Base-by-base conservation (phyloP, 495 filamentous ascomycete genomes). In the Aspergillus steynii region DNA sequence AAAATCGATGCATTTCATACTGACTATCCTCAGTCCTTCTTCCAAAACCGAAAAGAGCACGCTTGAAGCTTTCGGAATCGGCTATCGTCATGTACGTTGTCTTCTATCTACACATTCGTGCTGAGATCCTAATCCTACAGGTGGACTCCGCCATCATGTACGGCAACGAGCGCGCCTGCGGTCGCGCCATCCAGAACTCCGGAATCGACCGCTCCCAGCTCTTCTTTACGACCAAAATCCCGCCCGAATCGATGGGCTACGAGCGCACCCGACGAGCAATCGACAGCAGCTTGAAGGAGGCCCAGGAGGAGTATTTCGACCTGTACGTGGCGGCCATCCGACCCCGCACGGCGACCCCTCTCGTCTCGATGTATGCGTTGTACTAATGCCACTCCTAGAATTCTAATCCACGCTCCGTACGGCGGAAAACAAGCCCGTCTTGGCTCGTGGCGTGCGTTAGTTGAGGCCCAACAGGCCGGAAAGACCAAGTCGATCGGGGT, bases 61-160 rank as follows among this genome's bases (percentile, higher is more conserved):
- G n/a, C 61, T 74, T 2, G 83, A 92, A 63, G 86, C 91, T 1
- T 72, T 96, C 55, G 79, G 85, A 56, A 68, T 70, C 12, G 91
- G 91, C 42, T 95, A 92, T 61, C 86, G 88, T 50, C 76, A 77
- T 74, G 76, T 77, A 70, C 15, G 70, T 42, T 50, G 7, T n/a
- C 48, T 25, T 14, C 9, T 26, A 25, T 26, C 27, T 26, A 37
- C 7, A 3, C n/a, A 57, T 20, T 26, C 37, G 48, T 14, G 25
- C 26, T 4, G 20, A 50, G 3, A 55, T 53, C 45, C 27, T 47
- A 7, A 50, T 8, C 45, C 25, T 7, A 31, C 84, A 92, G 77
- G 78, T 83, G 55, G 83, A 86, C 61, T 83, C 83, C 0, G 83
- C 83, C 0, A 79, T 81, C 25, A 80, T 78, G 67, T 86, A 86